These are phyloP conservation scores for Zasmidium cellare DNA, from an alignment of 2,329 filamentous ascomycete genomes.

Conservation along the genomic window DNA sequence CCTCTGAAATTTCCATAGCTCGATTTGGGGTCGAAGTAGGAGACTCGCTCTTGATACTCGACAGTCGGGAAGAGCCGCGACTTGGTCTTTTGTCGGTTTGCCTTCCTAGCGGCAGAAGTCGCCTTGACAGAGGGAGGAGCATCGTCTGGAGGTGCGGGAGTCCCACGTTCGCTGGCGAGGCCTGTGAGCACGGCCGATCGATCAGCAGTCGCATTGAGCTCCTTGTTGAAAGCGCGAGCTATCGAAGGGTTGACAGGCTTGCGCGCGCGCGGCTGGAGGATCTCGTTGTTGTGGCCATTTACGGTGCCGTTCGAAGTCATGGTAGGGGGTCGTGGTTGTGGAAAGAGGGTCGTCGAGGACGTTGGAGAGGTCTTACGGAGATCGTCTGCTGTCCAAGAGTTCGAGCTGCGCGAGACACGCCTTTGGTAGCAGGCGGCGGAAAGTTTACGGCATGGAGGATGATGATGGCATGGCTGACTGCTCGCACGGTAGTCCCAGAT, in stretches of 20 bases:
- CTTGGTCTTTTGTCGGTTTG: slow-evolving; percentile 62
- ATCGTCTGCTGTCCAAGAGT: background rate
- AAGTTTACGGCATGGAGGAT: background rate
- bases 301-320: slow-evolving; percentile 9
- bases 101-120: slow-evolving; percentile 80
- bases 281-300: slow-evolving; percentile 17
- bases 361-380: background rate
- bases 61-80: slow-evolving; percentile 89
- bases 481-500: background rate
- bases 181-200: slow-evolving; percentile 15
- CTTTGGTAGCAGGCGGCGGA: background rate
- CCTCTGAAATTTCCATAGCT: slow-evolving; percentile 94
- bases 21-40: slow-evolving; percentile 90
- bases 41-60: slow-evolving; percentile 85
- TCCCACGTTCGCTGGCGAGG: slow-evolving; percentile 55
- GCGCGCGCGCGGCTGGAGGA: slow-evolving; percentile 30
- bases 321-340: slow-evolving; percentile 10
- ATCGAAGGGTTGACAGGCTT: slow-evolving; percentile 25
- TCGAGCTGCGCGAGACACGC: background rate
- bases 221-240: slow-evolving; percentile 20
- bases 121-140: slow-evolving; percentile 90
- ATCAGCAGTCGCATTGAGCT: slow-evolving; percentile 9
- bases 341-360: slow-evolving; percentile 3
- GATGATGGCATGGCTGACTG: background rate
- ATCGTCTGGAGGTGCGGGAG: slow-evolving; percentile 75